Conservation (phyloP, 352 stramenopile genomes). For the Plasmopara viticola region DNA sequence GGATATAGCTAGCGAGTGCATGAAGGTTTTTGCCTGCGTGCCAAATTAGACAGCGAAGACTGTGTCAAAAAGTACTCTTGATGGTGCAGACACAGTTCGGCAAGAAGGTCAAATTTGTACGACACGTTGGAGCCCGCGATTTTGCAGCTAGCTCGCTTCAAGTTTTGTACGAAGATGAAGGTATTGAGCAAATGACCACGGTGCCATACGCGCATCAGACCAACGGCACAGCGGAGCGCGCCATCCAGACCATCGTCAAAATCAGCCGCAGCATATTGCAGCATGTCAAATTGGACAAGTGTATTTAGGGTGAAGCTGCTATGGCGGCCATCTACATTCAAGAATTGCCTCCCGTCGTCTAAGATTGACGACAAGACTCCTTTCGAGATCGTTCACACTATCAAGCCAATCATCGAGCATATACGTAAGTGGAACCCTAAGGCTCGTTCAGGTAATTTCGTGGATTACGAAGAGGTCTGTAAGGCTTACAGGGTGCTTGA, state of each 20-base stretch:
- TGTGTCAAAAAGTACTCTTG: no score
- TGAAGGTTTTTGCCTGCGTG: no score
- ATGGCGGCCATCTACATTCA: no score
- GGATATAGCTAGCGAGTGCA: neutral
- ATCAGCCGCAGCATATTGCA: neutral
- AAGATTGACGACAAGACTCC: neutral
- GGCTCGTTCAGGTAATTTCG: neutral
- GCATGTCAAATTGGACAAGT: neutral
- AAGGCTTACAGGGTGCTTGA: neutral
- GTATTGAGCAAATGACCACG: neutral
- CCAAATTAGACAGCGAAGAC: no score
- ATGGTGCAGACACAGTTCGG: neutral
- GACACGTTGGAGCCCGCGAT: neutral
- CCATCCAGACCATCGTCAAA: no score
- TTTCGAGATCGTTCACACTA: neutral
- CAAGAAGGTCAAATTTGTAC: slow-evolving; percentile 2
- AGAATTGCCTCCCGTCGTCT: no score
- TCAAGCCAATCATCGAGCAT: neutral
- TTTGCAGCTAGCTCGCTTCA: no score
- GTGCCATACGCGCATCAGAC: neutral
- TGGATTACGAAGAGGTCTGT: neutral
- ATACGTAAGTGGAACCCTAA: neutral
- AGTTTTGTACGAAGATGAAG: no score
- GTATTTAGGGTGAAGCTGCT: no score
- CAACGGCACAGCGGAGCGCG: no score